Evolutionary conservation across 164 flowering plant genomes (phyloP).

Genomic region (Umbilicus rupestris): DNA sequence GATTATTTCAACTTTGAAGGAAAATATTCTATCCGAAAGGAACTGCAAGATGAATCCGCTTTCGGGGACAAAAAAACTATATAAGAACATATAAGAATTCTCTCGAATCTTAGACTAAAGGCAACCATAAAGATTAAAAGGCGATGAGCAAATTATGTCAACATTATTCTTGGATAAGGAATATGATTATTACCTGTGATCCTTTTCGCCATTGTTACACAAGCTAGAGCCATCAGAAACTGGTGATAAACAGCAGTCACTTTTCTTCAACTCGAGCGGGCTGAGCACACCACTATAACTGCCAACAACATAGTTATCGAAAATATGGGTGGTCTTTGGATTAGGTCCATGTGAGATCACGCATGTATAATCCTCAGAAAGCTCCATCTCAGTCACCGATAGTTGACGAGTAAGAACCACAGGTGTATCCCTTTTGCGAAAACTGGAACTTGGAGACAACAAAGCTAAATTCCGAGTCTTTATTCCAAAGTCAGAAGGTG

Average conservation of each 20-base stretch:
- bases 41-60: not conserved
- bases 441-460: constrained; percentile 6
- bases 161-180: not conserved
- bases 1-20: not conserved
- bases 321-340: constrained; percentile 7
- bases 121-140: not conserved
- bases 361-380: constrained; percentile 5
- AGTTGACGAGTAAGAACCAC: constrained; percentile 1
- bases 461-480: constrained; percentile 7
- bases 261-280: not conserved
- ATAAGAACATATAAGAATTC: not conserved
- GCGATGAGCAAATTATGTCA: not conserved
- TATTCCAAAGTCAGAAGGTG: constrained; percentile 6
- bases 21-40: not conserved
- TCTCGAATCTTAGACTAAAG: not conserved
- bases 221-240: not conserved
- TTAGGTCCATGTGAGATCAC: constrained; percentile 8
- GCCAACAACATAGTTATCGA: not conserved
- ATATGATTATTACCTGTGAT: not conserved
- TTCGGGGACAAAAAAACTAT: not conserved
- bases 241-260: constrained; percentile 1
- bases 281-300: constrained; percentile 7
- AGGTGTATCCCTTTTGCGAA: constrained; percentile 1
- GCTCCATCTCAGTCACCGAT: constrained; percentile 3
- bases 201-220: not conserved